phyloP scores from a whole-genome alignment of 2,329 filamentous ascomycete species.

The Aspergillus cejpii region DNA sequence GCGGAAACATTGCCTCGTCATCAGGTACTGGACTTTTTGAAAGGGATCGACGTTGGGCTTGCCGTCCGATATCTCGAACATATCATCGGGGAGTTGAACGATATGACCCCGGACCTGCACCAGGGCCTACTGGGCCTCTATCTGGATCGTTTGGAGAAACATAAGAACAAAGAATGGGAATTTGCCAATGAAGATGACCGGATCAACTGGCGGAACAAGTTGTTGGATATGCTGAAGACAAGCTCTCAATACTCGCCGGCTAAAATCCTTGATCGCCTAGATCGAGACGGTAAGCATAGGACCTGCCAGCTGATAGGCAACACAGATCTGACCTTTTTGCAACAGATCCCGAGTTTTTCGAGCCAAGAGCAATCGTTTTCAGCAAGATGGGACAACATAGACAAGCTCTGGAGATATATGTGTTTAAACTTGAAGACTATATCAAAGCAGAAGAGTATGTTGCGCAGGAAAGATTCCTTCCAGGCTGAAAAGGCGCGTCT shows the following conservation, averaged over 20 bases:
- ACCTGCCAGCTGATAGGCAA: not conserved
- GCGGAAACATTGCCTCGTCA: constrained; percentile 80
- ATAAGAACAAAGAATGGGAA: constrained; percentile 34
- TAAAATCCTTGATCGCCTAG: constrained; percentile 69
- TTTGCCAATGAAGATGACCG: constrained; percentile 43
- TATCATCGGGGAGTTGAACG: constrained; percentile 78
- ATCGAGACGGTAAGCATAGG: constrained; percentile 62
- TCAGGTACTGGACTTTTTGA: constrained; percentile 67
- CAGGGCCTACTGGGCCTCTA: constrained; percentile 72
- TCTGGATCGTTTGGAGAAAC: constrained; percentile 48
- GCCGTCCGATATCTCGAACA: constrained; percentile 84
- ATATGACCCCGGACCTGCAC: constrained; percentile 78
- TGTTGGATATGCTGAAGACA: constrained; percentile 67
- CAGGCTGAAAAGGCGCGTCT: constrained; percentile 3
- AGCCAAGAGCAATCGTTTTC: constrained; percentile 81
- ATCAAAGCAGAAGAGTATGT: constrained; percentile 85
- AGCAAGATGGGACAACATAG: constrained; percentile 94
- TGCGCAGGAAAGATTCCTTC: not conserved
- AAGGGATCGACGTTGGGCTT: constrained; percentile 60
- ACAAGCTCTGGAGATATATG: constrained; percentile 93
- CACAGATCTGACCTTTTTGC: constrained; percentile 8
- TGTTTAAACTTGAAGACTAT: constrained; percentile 85
- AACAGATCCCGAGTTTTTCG: constrained; percentile 75
- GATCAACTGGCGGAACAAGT: constrained; percentile 55
- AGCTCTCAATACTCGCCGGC: constrained; percentile 75